Percentiles rank a stretch among this genome's conserved stretches.
Conservation (phyloP, 2,329 filamentous ascomycete species). For the Cordyceps tenuipes region DNA sequence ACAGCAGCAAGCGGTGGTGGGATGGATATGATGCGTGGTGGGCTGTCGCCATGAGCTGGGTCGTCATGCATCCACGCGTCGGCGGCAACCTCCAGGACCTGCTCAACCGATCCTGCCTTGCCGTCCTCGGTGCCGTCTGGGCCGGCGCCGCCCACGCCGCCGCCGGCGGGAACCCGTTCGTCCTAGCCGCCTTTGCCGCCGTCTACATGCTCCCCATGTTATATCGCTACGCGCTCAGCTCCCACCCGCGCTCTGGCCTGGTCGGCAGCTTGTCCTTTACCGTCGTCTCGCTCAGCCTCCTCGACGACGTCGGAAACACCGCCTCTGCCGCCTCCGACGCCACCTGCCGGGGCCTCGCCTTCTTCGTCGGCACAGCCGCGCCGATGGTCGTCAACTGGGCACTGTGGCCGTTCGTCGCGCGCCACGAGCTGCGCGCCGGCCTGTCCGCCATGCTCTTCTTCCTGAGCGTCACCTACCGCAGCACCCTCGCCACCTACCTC, state of each 20-base stretch:
- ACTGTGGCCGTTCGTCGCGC: slow-evolving; percentile 53
- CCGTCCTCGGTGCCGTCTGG: slow-evolving; percentile 46
- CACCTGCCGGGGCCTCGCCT: slow-evolving; percentile 39
- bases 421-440: slow-evolving; percentile 48
- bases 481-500: slow-evolving; percentile 47
- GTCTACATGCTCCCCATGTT: slow-evolving; percentile 54
- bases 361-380: slow-evolving; percentile 44
- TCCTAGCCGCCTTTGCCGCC: slow-evolving; percentile 45
- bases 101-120: slow-evolving; percentile 40
- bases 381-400: slow-evolving; percentile 51
- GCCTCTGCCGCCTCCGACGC: slow-evolving; percentile 29
- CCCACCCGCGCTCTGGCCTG: slow-evolving; percentile 47
- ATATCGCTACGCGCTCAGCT: slow-evolving; percentile 46
- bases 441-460: slow-evolving; percentile 50
- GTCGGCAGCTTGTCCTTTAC: slow-evolving; percentile 51
- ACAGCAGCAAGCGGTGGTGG: slow-evolving; percentile 41
- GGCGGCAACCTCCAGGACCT: slow-evolving; percentile 52
- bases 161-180: slow-evolving; percentile 43
- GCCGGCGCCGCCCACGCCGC: slow-evolving; percentile 43
- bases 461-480: slow-evolving; percentile 48
- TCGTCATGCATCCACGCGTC: slow-evolving; percentile 41
- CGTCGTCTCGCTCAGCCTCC: slow-evolving; percentile 40
- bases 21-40: slow-evolving; percentile 49
- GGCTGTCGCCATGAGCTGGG: slow-evolving; percentile 49
- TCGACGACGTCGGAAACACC: slow-evolving; percentile 28